phyloP scores from a whole-genome alignment of 1,284 basidiomycete species.

The Peniophora sp. region DNA sequence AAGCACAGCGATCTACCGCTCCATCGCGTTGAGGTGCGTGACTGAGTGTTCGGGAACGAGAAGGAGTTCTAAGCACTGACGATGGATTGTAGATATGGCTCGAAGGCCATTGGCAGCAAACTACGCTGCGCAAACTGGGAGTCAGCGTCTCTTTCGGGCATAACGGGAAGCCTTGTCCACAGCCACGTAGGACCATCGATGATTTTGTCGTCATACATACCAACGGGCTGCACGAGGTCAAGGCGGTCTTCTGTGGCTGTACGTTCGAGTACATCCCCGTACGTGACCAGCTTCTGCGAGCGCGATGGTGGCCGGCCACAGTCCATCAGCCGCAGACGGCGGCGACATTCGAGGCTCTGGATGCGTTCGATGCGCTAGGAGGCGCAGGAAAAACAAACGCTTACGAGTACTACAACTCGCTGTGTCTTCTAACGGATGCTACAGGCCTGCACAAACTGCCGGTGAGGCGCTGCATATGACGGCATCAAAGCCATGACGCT shows the following conservation, averaged over 20 bases:
- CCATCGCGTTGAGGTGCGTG: no score
- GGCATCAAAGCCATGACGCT: no score
- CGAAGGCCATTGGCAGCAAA: no score
- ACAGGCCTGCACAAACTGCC: background rate
- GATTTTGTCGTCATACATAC: background rate
- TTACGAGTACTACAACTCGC: background rate
- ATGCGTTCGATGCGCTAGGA: background rate
- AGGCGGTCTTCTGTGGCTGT: background rate
- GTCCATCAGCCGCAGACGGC: background rate
- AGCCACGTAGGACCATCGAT: no score
- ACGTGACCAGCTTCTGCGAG: background rate
- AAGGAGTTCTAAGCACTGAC: no score
- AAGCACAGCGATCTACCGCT: no score
- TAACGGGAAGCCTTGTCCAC: no score
- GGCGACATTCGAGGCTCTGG: background rate
- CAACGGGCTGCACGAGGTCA: background rate
- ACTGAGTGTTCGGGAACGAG: no score
- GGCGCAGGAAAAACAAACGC: background rate
- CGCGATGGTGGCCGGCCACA: background rate
- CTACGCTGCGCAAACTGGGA: no score
- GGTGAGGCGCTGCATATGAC: no score
- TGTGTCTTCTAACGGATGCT: background rate
- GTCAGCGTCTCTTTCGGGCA: no score
- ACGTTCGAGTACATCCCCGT: background rate
- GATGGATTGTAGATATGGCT: no score